These are phyloP conservation scores for Spinacia oleracea DNA, from an alignment of 179 eudicot species.

Conservation along the genomic window DNA sequence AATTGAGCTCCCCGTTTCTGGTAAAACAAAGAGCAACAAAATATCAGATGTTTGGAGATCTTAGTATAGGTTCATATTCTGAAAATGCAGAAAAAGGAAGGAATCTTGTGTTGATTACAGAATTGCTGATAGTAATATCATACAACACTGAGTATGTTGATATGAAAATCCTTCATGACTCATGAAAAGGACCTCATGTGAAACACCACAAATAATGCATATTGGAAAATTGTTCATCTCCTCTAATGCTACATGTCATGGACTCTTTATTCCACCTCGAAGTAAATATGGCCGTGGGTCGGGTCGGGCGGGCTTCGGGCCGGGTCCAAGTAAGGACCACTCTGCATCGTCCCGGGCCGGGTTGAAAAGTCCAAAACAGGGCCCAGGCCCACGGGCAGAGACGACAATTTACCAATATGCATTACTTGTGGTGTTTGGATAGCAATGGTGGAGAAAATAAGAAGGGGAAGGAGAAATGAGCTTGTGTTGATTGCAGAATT, in stretches of 20 bases:
- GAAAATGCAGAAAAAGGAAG: background rate
- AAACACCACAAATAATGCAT: background rate
- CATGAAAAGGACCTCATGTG: background rate
- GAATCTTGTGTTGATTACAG: background rate
- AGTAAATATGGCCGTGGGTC: no score
- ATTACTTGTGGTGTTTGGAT: background rate
- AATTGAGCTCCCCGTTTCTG: conserved; percentile 91
- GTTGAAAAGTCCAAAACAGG: no score
- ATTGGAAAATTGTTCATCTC: background rate
- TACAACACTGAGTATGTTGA: background rate
- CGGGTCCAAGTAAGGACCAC: no score
- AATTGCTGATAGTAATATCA: background rate
- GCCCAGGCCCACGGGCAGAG: no score
- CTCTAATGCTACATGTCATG: background rate
- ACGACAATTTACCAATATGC: no score
- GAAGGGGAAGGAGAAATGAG: background rate
- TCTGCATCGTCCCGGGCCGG: no score
- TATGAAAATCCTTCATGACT: background rate
- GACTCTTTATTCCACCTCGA: background rate
- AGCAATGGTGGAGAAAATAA: background rate
- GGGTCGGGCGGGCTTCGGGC: no score
- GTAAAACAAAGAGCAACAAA: background rate
- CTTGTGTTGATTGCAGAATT: no score
- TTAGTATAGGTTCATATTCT: background rate
- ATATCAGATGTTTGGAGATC: background rate